These are phyloP conservation scores for Calendula officinalis DNA, from an alignment of 129 eudicot genomes.

Conservation along the genomic window DNA sequence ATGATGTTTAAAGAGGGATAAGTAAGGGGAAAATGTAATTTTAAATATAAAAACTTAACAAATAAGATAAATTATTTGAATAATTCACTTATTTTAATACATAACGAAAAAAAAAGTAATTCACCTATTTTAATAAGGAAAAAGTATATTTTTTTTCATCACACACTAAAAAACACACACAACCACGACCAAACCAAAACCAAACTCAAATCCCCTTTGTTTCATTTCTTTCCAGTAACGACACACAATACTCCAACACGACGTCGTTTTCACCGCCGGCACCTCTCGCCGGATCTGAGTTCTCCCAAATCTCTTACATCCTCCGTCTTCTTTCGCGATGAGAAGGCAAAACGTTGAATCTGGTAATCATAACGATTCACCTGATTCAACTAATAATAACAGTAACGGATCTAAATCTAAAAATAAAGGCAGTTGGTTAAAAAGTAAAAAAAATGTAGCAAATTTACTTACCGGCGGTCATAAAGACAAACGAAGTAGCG, in stretches of 20 bases:
- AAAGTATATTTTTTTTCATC: slow-evolving; percentile 17
- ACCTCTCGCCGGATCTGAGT: slow-evolving; percentile 41
- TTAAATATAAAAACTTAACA: no score
- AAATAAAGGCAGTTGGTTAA: slow-evolving; percentile 81
- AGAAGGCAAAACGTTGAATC: slow-evolving; percentile 89
- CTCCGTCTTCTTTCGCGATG: no score
- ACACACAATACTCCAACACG: slow-evolving; percentile 33
- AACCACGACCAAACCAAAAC: slow-evolving; percentile 9
- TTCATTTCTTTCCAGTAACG: slow-evolving; percentile 9
- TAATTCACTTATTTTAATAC: no score
- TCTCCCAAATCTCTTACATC: no score
- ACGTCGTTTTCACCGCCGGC: slow-evolving; percentile 39
- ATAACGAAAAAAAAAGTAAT: no score
- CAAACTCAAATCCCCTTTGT: slow-evolving; percentile 24
- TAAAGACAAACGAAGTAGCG: slow-evolving; percentile 84
- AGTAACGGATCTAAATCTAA: slow-evolving; percentile 54
- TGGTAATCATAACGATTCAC: slow-evolving; percentile 41
- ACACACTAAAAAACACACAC: slow-evolving; percentile 14
- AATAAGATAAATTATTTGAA: no score
- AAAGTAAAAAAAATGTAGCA: slow-evolving; percentile 76
- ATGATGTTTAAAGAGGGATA: no score
- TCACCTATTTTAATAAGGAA: no score
- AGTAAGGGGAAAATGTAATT: no score
- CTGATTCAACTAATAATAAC: slow-evolving; percentile 36
- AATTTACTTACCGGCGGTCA: slow-evolving; percentile 73